These are phyloP conservation scores for Funneliformis geosporum DNA, from an alignment of 192 early-diverging fungal species.

Conservation along the genomic window DNA sequence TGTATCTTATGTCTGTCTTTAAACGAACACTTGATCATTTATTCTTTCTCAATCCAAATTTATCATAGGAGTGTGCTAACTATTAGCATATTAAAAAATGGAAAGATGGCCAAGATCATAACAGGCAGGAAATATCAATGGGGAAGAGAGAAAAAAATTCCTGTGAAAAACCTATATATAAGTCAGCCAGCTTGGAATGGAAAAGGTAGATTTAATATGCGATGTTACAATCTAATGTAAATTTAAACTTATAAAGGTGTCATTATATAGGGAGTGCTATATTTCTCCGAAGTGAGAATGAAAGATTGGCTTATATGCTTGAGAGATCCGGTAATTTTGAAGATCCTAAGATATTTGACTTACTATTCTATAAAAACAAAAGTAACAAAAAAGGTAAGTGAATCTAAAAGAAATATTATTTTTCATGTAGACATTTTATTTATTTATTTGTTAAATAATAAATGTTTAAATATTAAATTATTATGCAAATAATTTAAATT, in stretches of 20 bases:
- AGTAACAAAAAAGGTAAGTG: not conserved
- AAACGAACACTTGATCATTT: not conserved
- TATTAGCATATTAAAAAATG: constrained; percentile 19
- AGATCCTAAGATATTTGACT: constrained; percentile 47
- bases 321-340: constrained; percentile 43
- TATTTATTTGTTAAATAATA: no score
- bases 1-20: not conserved
- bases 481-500: no score
- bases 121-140: constrained; percentile 3
- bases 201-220: not conserved
- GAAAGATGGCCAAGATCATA: not conserved
- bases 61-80: constrained; percentile 1
- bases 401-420: not conserved
- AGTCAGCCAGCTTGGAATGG: not conserved
- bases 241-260: not conserved
- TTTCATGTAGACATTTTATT: no score
- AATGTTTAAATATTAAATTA: no score
- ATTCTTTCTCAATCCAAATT: not conserved
- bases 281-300: constrained; percentile 37
- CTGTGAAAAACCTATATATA: not conserved
- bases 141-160: not conserved
- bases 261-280: not conserved
- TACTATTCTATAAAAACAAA: constrained; percentile 31
- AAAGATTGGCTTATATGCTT: constrained; percentile 42
- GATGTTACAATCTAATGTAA: not conserved